Percentiles rank a stretch among this genome's conserved stretches.
Evolutionary conservation across 306 rosid species (phyloP).

Genomic region (Medicago ruthenica): DNA sequence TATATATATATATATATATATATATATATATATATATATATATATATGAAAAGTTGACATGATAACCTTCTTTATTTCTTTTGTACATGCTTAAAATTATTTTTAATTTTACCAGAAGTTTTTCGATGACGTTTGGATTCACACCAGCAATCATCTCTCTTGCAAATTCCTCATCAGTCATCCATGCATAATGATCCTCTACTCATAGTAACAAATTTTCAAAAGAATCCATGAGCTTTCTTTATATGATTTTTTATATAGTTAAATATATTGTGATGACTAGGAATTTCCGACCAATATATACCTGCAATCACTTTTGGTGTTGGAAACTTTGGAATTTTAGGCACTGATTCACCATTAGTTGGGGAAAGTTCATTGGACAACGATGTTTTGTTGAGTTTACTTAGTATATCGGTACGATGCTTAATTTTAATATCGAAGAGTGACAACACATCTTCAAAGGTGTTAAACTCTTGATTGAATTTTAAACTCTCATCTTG

Average conservation of each 20-base stretch:
- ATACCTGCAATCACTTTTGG: conserved; percentile 78
- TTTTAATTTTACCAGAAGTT: conserved; percentile 28
- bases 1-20: no score
- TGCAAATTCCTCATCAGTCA: conserved; percentile 80
- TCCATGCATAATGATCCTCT: conserved; percentile 70
- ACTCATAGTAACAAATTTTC: conserved; percentile 29
- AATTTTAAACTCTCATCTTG: background rate
- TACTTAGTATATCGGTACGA: conserved; percentile 41
- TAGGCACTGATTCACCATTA: conserved; percentile 53
- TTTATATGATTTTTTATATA: background rate
- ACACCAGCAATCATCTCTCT: conserved; percentile 81
- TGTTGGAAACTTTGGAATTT: conserved; percentile 31
- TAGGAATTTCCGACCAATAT: background rate
- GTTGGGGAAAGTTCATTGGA: conserved; percentile 53
- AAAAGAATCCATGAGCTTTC: background rate
- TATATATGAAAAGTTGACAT: no score
- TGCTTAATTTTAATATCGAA: conserved; percentile 59
- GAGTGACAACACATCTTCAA: conserved; percentile 54
- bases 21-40: no score
- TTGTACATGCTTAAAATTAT: background rate
- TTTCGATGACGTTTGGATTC: conserved; percentile 59
- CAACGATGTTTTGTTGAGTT: conserved; percentile 49
- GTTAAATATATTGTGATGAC: background rate
- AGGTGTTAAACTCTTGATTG: conserved; percentile 52
- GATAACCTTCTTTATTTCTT: background rate